Conservation (phyloP, 2,329 filamentous ascomycete species). For the Cladosporium sphaerospermum region DNA sequence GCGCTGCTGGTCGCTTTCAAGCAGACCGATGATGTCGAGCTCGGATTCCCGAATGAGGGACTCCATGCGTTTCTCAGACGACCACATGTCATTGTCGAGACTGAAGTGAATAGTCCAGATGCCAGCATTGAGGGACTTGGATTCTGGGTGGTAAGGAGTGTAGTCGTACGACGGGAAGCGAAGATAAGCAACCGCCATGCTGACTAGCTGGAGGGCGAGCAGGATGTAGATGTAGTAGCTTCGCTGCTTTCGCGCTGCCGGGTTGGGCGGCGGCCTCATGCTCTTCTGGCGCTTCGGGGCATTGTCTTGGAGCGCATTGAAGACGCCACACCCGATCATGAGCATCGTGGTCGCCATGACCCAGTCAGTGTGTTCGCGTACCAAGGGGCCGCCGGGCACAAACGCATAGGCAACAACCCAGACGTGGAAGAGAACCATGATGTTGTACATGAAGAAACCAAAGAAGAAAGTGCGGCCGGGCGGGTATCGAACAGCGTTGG, state of each 20-base stretch:
- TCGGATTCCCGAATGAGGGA: constrained; percentile 72
- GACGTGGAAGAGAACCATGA: constrained; percentile 93
- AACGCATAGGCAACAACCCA: constrained; percentile 99
- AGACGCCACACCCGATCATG: constrained; percentile 76
- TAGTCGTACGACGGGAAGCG: constrained; percentile 93
- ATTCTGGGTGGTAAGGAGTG: constrained; percentile 78
- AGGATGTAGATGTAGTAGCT: constrained; percentile 68
- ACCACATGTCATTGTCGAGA: constrained; percentile 98
- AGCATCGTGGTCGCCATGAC: constrained; percentile 84
- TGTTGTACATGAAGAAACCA: constrained; percentile 86
- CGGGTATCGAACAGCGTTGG: constrained; percentile 67
- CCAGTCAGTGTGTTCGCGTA: constrained; percentile 94
- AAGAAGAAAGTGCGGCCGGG: constrained; percentile 78
- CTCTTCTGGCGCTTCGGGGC: constrained; percentile 35
- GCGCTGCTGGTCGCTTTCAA: constrained; percentile 88
- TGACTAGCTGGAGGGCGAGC: constrained; percentile 70
- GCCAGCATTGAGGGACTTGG: constrained; percentile 83
- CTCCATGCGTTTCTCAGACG: constrained; percentile 83
- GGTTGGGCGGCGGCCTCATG: constrained; percentile 34
- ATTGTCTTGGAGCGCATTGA: constrained; percentile 52
- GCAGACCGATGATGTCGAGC: constrained; percentile 89
- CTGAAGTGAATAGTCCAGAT: constrained; percentile 99
- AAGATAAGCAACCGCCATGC: constrained; percentile 73
- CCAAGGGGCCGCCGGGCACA: constrained; percentile 84
- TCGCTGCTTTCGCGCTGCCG: constrained; percentile 48